Base-by-base conservation (phyloP, 768 basidiomycete genomes). In the Macrocybe gigantea region DNA sequence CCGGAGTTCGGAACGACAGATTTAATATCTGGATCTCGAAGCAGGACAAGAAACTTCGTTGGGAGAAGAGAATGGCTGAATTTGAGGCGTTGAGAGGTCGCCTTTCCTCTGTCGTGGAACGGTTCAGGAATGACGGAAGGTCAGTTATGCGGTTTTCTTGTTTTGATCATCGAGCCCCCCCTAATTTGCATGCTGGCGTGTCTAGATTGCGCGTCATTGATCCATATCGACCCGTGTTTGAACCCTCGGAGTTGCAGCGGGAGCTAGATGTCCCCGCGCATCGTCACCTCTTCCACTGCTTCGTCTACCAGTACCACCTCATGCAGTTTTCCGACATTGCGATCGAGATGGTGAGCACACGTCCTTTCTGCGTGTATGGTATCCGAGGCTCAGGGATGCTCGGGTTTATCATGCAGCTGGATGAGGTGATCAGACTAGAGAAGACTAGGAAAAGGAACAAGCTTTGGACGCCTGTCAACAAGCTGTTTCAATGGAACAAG, bases 271-370 rank as follows among this genome's bases (percentile, higher is more conserved):
- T 72, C 9, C 80, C 78, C 0, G 77, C 81, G 0, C 86, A 88
- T 62, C 77, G 81, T 36, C 79, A 82, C 58, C 66, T 90, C 6
- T 90, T 90, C 54, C 69, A 86, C 48, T 85, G 82, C 43, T 89
- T 83, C 54, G 76, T 85, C 30, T 88, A 85, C 59, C 84, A 90
- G 48, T 78, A 75, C 53, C 77, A 76, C 53, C 57, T 75, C 31
- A 64, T 72, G 15, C 71, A 70, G 44, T 64, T 73, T 31, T 57
- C 70, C 1, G 57, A 47, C 2, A 64, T 70, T 38, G 49, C 74
- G 0, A 48, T 70, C 8, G 69, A 71, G 41, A 73, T 74, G 71
- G 75, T 75, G 45, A 37, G 66, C 54, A 12, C 6, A 30, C 14
- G 32, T 35, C 9, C 13, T 36, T 33, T 33, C 22, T 15, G 4